Percentiles rank a stretch among this genome's conserved stretches.
phyloP scores from a whole-genome alignment of 202 grass and related monocot species.

The Saccharum hybrid region DNA sequence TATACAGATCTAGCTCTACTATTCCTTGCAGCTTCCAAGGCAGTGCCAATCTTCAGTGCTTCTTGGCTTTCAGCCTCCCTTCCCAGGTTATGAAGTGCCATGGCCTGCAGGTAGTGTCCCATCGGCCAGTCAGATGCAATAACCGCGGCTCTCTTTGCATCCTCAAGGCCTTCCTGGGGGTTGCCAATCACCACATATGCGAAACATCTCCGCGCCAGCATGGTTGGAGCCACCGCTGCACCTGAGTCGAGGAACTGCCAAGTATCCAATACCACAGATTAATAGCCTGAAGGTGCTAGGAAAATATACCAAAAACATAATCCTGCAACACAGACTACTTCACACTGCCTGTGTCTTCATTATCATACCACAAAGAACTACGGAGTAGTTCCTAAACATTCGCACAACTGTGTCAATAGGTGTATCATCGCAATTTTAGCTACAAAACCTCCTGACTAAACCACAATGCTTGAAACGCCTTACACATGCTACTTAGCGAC shows the following conservation, averaged over 20 bases:
- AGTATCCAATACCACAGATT: slow-evolving; percentile 15
- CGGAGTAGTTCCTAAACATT: slow-evolving; percentile 21
- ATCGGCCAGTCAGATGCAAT: slow-evolving; percentile 69
- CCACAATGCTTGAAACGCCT: not conserved
- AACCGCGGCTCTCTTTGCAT: slow-evolving; percentile 65
- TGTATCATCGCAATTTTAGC: not conserved
- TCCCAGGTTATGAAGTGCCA: slow-evolving; percentile 63
- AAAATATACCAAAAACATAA: not conserved
- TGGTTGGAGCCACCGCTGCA: slow-evolving; percentile 61
- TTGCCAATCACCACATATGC: slow-evolving; percentile 55
- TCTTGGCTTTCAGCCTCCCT: slow-evolving; percentile 66
- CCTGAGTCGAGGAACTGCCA: slow-evolving; percentile 69
- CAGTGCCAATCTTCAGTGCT: slow-evolving; percentile 54
- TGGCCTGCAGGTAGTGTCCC: slow-evolving; percentile 63
- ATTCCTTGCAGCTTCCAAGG: slow-evolving; percentile 63
- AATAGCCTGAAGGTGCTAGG: slow-evolving; percentile 1
- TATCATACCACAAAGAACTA: slow-evolving; percentile 1
- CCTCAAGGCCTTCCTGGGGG: slow-evolving; percentile 64
- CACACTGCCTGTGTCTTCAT: not conserved
- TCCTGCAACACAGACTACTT: not conserved
- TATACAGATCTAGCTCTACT: slow-evolving; percentile 65
- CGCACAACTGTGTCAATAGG: not conserved
- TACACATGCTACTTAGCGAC: not conserved
- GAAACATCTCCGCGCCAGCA: slow-evolving; percentile 65
- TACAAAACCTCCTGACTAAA: not conserved